These are phyloP conservation scores for Verbena officinalis DNA, from an alignment of 257 asterid genomes.

Conservation along the genomic window DNA sequence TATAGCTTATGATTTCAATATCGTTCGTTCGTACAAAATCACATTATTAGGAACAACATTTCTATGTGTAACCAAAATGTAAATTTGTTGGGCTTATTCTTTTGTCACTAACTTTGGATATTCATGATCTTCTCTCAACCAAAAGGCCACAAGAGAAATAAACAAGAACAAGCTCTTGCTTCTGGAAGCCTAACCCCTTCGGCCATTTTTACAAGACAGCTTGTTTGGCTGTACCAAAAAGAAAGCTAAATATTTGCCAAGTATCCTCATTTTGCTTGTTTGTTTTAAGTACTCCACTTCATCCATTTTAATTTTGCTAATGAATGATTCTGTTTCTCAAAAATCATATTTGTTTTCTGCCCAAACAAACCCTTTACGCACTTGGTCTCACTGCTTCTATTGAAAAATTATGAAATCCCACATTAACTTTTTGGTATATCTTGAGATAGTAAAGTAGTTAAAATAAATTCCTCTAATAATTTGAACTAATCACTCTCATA, in stretches of 20 bases:
- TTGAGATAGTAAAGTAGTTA: too few relatives aligned
- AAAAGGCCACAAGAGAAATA: neutral
- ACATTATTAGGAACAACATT: too few relatives aligned
- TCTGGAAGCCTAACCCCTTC: constrained; percentile 11
- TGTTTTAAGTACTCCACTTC: neutral
- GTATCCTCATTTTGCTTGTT: neutral
- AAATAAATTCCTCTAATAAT: too few relatives aligned
- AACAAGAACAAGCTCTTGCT: constrained; percentile 7
- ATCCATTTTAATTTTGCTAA: neutral
- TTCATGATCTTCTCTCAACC: neutral
- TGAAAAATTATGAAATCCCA: too few relatives aligned
- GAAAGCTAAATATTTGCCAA: constrained; percentile 2
- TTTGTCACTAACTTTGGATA: constrained; percentile 3
- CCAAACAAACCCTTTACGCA: neutral
- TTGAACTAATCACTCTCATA: too few relatives aligned
- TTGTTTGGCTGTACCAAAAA: constrained; percentile 3
- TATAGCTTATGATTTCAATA: too few relatives aligned
- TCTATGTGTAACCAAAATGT: too few relatives aligned
- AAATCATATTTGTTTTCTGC: neutral
- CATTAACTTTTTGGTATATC: too few relatives aligned
- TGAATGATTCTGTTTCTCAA: neutral
- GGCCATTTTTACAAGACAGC: neutral
- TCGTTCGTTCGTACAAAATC: too few relatives aligned
- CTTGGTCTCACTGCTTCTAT: neutral
- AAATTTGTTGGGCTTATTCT: neutral